Evolutionary conservation across 2,329 filamentous ascomycete genomes (phyloP).

Genomic region (Ascochyta viciae-villosae): DNA sequence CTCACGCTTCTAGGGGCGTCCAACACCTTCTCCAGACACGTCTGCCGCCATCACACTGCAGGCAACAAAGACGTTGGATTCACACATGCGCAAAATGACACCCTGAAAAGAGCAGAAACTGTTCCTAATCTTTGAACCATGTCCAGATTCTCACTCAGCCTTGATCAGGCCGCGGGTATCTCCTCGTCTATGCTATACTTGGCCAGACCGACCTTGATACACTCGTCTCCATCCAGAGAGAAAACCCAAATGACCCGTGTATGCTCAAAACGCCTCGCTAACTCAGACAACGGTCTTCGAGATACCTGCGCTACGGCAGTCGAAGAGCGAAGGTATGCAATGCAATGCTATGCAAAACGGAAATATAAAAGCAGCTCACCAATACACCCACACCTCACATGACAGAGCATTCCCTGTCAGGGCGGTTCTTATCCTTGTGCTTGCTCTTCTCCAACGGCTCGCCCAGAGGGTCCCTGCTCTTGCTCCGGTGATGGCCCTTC

Average conservation of each 20-base stretch:
- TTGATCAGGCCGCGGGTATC: slow-evolving; percentile 26
- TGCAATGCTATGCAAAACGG: slow-evolving; percentile 10
- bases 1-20: slow-evolving; percentile 33
- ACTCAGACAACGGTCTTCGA: slow-evolving; percentile 14
- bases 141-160: not conserved
- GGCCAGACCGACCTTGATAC: not conserved
- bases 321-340: not conserved
- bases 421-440: slow-evolving; percentile 40
- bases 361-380: not conserved
- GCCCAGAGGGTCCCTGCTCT: slow-evolving; percentile 50
- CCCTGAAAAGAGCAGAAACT: no score
- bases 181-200: slow-evolving; percentile 32
- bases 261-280: slow-evolving; percentile 36
- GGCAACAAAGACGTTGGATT: not conserved
- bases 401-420: slow-evolving; percentile 54
- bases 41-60: slow-evolving; percentile 1
- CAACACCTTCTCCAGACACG: slow-evolving; percentile 39
- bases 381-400: slow-evolving; percentile 45
- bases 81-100: no score
- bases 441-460: slow-evolving; percentile 38
- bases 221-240: not conserved
- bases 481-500: slow-evolving; percentile 45
- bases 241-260: slow-evolving; percentile 2
- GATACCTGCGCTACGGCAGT: not conserved
- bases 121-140: not conserved